phyloP scores from a whole-genome alignment of 2,329 filamentous ascomycete genomes.

The Fusarium praegraminearum region DNA sequence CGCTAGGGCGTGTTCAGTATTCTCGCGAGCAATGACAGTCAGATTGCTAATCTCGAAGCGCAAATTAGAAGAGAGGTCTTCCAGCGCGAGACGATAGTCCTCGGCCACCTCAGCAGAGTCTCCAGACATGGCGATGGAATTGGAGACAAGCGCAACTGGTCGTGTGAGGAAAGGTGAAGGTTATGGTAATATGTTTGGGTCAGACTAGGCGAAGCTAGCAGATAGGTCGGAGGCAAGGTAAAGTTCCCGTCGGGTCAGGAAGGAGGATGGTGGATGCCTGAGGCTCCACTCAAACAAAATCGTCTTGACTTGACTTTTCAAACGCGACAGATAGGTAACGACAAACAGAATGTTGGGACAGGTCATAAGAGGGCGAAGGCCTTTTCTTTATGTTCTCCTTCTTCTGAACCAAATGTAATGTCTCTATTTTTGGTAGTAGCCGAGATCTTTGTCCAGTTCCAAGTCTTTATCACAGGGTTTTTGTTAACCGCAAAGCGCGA shows the following conservation, averaged over 20 bases:
- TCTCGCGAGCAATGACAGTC: conserved; percentile 97
- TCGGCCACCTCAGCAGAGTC: conserved; percentile 87
- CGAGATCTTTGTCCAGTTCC: neutral
- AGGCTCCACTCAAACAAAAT: conserved; percentile 19
- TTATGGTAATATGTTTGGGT: conserved; percentile 25
- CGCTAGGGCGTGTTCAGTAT: conserved; percentile 92
- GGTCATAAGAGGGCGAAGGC: neutral
- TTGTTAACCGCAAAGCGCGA: neutral
- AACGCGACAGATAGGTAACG: conserved; percentile 9
- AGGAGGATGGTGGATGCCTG: conserved; percentile 14
- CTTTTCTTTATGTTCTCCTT: neutral
- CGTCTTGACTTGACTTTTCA: neutral
- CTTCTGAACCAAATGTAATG: neutral
- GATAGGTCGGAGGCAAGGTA: conserved; percentile 9
- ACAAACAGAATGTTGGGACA: neutral
- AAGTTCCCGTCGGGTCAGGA: conserved; percentile 5
- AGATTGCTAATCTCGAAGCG: conserved; percentile 97
- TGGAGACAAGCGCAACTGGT: conserved; percentile 29
- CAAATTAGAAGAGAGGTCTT: conserved; percentile 91
- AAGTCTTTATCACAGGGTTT: neutral
- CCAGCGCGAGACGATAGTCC: conserved; percentile 92
- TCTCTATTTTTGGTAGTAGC: neutral
- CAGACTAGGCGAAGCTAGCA: conserved; percentile 21
- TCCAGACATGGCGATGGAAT: conserved; percentile 58
- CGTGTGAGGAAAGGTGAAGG: conserved; percentile 21